Evolutionary conservation across 768 basidiomycete species (phyloP), one percentile per base, ranked within the genome.

Genomic region (Lyophyllum decastes): DNA sequence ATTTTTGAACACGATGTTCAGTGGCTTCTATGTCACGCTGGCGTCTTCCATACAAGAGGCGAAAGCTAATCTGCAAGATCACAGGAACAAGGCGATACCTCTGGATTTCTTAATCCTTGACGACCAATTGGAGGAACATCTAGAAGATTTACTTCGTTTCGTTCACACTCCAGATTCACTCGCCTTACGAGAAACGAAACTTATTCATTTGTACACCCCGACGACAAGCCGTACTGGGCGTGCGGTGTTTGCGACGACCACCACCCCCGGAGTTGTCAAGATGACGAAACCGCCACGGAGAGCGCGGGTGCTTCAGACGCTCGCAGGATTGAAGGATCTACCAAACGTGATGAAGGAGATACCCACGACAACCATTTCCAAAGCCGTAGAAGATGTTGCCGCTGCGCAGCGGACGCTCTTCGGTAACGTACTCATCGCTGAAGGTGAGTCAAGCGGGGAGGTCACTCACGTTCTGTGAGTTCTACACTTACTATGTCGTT

Each of bases 221-320:
- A 87, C 85, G 0, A 84, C 85, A 21, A 85, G 82, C 60, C 75
- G 79, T 38, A 76, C 81, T 6, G 82, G 83, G 17, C 79, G 80
- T 43, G 73, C 78, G 1, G 73, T 83, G 17, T 82, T 86, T 55
- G 73, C 75, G 26, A 80, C 74, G 44, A 83, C 71, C 58, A 77
- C 73, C 47, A 78, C 76, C 27, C 77, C 83, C 0, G 84, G 84
- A 12, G 80, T 89, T 6, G 75, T 84, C 24, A 83, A 85, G 60
- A 84, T 89, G 78, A 88, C 86, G 9, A 90, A 89, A 68, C 88
- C 88, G 0, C 86, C 88, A 11, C 76, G 88, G 59, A 82, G 78
- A 65, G 76, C 78, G 8, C 78, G 86, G 24, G 68, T 88, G 30
- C 73, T 89, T 38, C 87, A 87, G 63, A 80, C 79, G 16, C 75